Evolutionary conservation across 2,329 filamentous ascomycete genomes (phyloP).

Genomic region (Pyricularia pennisetigena): DNA sequence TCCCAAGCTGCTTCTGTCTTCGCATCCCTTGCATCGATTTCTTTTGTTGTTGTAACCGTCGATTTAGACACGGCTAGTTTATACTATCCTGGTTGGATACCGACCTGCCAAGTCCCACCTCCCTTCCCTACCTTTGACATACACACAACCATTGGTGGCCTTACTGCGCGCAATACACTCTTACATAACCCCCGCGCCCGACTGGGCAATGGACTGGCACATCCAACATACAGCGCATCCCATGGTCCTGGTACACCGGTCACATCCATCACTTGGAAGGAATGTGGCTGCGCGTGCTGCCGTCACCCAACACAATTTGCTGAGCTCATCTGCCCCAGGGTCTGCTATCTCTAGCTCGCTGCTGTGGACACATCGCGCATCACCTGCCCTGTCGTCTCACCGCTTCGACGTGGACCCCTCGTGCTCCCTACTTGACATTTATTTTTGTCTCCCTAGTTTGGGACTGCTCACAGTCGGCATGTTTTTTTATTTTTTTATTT

Average conservation of each 20-base stretch:
- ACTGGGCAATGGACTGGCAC: constrained; percentile 3
- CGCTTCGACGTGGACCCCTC: background rate
- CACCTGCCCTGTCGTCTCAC: constrained; percentile 2
- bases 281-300: constrained; percentile 4
- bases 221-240: no score
- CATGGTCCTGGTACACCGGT: background rate
- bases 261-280: background rate
- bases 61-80: background rate
- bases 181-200: constrained; percentile 2
- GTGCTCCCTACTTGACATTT: background rate
- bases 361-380: constrained; percentile 4
- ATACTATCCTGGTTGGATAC: background rate
- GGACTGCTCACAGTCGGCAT: background rate
- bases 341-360: background rate
- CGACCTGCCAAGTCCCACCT: background rate
- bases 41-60: background rate
- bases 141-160: background rate
- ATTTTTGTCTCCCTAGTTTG: background rate
- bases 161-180: background rate
- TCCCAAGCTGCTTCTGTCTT: background rate
- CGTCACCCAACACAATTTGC: constrained; percentile 1
- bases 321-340: background rate
- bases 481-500: no score
- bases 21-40: background rate
- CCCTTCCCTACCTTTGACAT: background rate